Percentiles rank a stretch among this genome's conserved stretches.
These are phyloP conservation scores for Sporothrix curviconia DNA, from an alignment of 2,329 filamentous ascomycete species.

Conservation along the genomic window DNA sequence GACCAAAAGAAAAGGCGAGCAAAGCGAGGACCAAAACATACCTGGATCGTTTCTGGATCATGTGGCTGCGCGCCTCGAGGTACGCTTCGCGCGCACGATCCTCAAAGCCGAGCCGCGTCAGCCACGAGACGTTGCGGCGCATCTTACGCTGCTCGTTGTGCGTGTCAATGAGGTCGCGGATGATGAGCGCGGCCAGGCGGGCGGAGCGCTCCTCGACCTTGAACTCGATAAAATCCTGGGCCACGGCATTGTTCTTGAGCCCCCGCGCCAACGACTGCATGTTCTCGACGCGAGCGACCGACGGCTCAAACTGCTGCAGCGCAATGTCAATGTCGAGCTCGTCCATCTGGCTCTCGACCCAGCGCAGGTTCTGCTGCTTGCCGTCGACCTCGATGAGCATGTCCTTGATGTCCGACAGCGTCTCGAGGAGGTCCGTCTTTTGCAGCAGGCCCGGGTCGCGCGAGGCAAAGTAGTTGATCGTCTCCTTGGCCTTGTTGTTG, in stretches of 20 bases:
- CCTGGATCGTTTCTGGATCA: constrained; percentile 78
- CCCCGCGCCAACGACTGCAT: constrained; percentile 71
- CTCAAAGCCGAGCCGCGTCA: constrained; percentile 81
- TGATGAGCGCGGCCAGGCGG: constrained; percentile 68
- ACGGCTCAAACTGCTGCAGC: constrained; percentile 77
- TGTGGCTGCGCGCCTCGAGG: constrained; percentile 67
- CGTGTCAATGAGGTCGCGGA: constrained; percentile 68
- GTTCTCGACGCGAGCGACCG: constrained; percentile 78
- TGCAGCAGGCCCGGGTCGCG: constrained; percentile 70
- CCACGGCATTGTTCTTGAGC: constrained; percentile 77
- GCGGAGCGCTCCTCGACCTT: constrained; percentile 82
- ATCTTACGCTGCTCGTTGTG: constrained; percentile 73
- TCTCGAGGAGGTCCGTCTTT: constrained; percentile 74
- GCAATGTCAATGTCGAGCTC: constrained; percentile 95
- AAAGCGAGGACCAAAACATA: constrained; percentile 34
- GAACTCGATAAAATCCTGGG: constrained; percentile 85
- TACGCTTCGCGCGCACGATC: constrained; percentile 84
- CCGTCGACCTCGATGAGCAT: constrained; percentile 94
- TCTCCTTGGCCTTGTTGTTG: constrained; percentile 75
- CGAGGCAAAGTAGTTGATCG: constrained; percentile 77
- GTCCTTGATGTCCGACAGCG: constrained; percentile 70
- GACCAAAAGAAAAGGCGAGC: not conserved
- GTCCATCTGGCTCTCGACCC: constrained; percentile 93
- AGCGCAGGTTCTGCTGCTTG: constrained; percentile 90
- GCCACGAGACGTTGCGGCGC: constrained; percentile 74